These are phyloP conservation scores for Obba rivulosa DNA, from an alignment of 768 basidiomycete species.

Conservation along the genomic window DNA sequence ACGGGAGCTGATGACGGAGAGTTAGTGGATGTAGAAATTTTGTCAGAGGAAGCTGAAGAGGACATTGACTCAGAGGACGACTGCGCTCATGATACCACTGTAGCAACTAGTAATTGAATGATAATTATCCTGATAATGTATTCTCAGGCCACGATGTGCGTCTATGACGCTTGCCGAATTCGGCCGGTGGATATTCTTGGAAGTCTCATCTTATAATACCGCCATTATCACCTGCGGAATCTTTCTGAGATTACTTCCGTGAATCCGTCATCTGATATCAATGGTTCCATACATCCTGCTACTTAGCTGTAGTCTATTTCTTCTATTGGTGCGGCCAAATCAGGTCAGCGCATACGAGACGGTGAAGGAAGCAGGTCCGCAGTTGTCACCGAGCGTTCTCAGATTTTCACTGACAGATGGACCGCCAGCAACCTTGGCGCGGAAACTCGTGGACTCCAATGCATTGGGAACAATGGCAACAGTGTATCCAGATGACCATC, in stretches of 20 bases:
- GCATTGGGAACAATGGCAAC: slow-evolving; percentile 47
- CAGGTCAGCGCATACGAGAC: slow-evolving; percentile 39
- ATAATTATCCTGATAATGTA: too few relatives aligned
- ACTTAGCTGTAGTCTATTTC: too few relatives aligned
- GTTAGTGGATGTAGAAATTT: slow-evolving; percentile 47
- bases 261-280: too few relatives aligned
- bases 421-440: slow-evolving; percentile 37
- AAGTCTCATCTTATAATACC: too few relatives aligned
- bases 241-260: too few relatives aligned
- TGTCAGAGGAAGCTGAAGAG: slow-evolving; percentile 24
- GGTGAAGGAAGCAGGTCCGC: slow-evolving; percentile 43
- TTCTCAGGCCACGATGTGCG: too few relatives aligned
- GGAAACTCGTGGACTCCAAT: slow-evolving; percentile 34
- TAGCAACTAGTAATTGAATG: too few relatives aligned
- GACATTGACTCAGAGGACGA: slow-evolving; percentile 11
- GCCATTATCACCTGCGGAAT: too few relatives aligned
- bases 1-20: slow-evolving; percentile 53
- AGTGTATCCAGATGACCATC: slow-evolving; percentile 37
- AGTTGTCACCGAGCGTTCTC: background rate
- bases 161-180: too few relatives aligned
- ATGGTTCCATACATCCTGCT: too few relatives aligned
- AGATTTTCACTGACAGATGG: slow-evolving; percentile 3
- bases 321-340: background rate
- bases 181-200: too few relatives aligned
- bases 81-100: too few relatives aligned